Evolutionary conservation across 2,329 filamentous ascomycete genomes (phyloP), one percentile per base, ranked within the genome.

Genomic region (Colletotrichum sublineola): DNA sequence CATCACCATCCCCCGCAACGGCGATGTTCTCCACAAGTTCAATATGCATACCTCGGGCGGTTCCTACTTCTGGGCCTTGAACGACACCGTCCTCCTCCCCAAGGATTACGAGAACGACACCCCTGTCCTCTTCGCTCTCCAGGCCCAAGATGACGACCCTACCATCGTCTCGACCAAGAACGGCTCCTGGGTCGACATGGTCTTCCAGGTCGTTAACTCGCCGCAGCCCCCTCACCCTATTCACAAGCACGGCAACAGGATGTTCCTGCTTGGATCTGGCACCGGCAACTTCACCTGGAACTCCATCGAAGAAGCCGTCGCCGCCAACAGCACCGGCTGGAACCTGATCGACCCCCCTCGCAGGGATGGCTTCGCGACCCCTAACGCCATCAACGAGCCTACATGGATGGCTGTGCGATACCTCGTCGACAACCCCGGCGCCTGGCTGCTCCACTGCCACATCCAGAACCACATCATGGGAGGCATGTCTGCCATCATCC

Each of bases 221-320:
- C 80, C 86, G 8, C 86, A 89, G 75, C 88, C 86, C 5, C 82
- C 86, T 12, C 90, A 92, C 71, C 87, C 89, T 0, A 87, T 92
- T 63, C 90, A 92, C 83, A 91, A 91, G 81, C 90, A 92, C 79
- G 86, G 86, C 58, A 89, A 86, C 75, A 90, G 89, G 77, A 89
- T 87, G 80, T 91, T 84, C 75, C 80, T 86, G 29, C 84, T 92
- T 44, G 90, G 90, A 1, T 70, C 80, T 0, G 90, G 89, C 2
- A 75, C 75, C 0, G 88, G 88, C 0, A 67, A 74, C 1, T 92
- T 88, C 77, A 84, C 81, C 15, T 92, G 86, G 83, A 78, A 77
- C 2, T 85, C 83, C 0, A 86, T 91, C 0, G 86, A 83, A 0
- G 87, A 90, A 67, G 90, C 90, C 0, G 80, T 83, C 2, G 75